phyloP scores from a whole-genome alignment of 2,329 filamentous ascomycete genomes.

The Fusarium sp. region DNA sequence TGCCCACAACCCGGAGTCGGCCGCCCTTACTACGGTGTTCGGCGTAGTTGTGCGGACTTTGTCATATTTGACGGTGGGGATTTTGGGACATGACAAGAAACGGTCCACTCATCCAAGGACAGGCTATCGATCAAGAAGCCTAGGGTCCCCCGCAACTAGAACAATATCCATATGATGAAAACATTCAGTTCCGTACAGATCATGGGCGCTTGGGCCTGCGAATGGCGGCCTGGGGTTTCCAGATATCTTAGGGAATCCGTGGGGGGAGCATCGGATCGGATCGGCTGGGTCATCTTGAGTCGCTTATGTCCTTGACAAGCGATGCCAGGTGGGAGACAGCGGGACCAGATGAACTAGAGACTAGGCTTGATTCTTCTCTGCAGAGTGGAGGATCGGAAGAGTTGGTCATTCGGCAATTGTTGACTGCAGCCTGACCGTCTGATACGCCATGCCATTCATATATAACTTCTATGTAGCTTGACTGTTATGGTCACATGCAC shows the following conservation, averaged over 20 bases:
- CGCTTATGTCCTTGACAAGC: neutral
- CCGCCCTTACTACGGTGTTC: neutral
- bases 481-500: neutral
- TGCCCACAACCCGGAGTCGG: neutral
- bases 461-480: neutral
- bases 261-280: slow-evolving; percentile 7
- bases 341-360: neutral
- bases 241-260: slow-evolving; percentile 6
- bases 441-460: neutral
- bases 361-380: neutral
- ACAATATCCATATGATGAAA: neutral
- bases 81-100: neutral
- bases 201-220: slow-evolving; percentile 11
- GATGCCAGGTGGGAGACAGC: neutral
- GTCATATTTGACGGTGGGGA: neutral
- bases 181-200: neutral
- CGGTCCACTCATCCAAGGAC: neutral
- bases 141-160: neutral
- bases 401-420: neutral
- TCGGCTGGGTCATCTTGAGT: slow-evolving; percentile 14
- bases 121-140: neutral
- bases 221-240: slow-evolving; percentile 16
- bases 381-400: neutral
- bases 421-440: neutral
- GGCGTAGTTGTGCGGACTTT: neutral